Conservation (phyloP, 768 basidiomycete species). For the Gelatoporia subvermispora region DNA sequence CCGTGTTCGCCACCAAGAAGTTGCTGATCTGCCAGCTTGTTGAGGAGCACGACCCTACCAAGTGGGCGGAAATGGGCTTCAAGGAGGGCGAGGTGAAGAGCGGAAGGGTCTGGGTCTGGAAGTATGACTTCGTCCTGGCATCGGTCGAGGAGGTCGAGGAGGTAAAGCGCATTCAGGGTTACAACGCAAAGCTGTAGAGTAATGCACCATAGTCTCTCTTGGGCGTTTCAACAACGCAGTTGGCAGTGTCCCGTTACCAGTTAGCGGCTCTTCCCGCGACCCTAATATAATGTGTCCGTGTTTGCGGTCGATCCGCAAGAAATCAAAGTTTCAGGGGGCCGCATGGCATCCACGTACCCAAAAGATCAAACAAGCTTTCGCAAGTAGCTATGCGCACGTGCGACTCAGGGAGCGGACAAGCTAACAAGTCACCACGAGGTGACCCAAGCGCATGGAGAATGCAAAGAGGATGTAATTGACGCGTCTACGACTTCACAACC, state of each 20-base stretch:
- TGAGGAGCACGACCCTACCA: constrained; percentile 21
- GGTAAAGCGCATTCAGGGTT: constrained; percentile 13
- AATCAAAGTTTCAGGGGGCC: no score
- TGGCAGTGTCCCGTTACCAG: no score
- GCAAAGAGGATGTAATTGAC: constrained; percentile 1
- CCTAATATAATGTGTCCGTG: constrained; percentile 24
- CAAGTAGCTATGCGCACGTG: no score
- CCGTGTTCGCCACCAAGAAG: constrained; percentile 32
- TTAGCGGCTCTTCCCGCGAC: constrained; percentile 4
- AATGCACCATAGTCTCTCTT: no score
- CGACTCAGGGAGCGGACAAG: no score
- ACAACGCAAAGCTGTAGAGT: constrained; percentile 9
- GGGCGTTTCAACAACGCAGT: no score
- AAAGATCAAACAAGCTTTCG: no score
- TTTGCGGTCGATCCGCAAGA: no score
- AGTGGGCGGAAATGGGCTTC: constrained; percentile 27
- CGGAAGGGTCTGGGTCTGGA: constrained; percentile 29
- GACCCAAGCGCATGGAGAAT: no score
- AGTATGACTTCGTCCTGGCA: constrained; percentile 27
- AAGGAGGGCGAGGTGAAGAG: constrained; percentile 25
- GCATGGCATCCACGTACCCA: no score
- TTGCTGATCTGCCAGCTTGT: constrained; percentile 26
- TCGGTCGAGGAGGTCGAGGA: constrained; percentile 25
- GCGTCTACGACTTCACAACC: constrained; percentile 27
- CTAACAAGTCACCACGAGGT: no score